Evolutionary conservation across 2,329 filamentous ascomycete genomes (phyloP), one percentile per base, ranked within the genome.

Genomic region (Aureobasidium zeae): DNA sequence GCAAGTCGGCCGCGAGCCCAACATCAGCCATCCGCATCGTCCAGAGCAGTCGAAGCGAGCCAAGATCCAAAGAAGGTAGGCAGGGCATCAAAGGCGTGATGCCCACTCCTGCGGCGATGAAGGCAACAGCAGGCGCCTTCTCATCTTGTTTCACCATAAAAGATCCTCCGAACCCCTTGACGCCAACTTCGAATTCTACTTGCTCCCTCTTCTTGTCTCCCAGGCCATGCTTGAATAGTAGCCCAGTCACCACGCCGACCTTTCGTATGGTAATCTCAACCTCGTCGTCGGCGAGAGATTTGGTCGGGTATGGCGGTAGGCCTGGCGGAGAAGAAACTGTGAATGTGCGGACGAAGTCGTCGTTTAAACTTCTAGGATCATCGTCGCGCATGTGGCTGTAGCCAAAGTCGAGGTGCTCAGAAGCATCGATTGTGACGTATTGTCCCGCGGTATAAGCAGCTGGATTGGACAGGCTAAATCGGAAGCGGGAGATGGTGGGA

Each of bases 311-410:
- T 1, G 57, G 56, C n/a, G 53, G 51, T 20, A 45, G 36, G 26
- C 54, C 53, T 0, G 79, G 75, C 1, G 66, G 61, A 2, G 73
- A 84, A 3, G 81, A 84, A 0, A 94, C 72, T 2, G 86, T 94
- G 55, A 94, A 94, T 0, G 86, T 93, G 20, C 86, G 70, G 4
- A 91, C 69, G 49, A 77, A 88, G 57, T 94, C 86, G 57, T 94
- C 86, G 53, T 94, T 94, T 12, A 94, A 60, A 52, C 78, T 83
- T 50, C 72, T 72, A 4, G 86, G 86, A 51, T 93, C 85, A 46
- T 83, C 77, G 50, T 93, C 80, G 2, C 78, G 70, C 86, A 94
- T 94, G 58, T 94, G 87, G 36, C 72, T 76, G 60, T 86, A 94
- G 1, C 86, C 86, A 9, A 70, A 60, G 50, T 83, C 77, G 1